These are phyloP conservation scores for Penicillium oxalicum DNA, from an alignment of 2,329 filamentous ascomycete genomes.

Conservation along the genomic window DNA sequence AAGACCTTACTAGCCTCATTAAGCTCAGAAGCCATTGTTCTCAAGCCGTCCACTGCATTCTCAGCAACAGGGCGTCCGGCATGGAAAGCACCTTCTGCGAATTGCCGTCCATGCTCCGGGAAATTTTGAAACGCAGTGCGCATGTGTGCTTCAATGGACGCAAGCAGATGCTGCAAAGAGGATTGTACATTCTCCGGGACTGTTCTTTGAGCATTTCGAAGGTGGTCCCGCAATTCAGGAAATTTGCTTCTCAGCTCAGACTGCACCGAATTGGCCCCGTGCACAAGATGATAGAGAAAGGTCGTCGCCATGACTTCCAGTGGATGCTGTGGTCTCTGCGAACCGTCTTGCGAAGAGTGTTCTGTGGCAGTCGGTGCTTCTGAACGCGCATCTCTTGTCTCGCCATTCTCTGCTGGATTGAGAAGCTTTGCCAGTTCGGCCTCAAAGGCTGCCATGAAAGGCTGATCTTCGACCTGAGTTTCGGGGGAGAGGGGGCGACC, in stretches of 20 bases:
- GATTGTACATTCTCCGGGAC: conserved; percentile 34
- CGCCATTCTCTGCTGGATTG: conserved; percentile 12
- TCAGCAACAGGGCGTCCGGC: conserved; percentile 34
- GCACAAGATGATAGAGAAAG: conserved; percentile 30
- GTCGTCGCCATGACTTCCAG: conserved; percentile 28
- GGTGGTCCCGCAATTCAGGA: conserved; percentile 34
- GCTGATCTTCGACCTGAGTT: conserved; percentile 19
- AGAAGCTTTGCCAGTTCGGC: conserved; percentile 35
- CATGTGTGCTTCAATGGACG: conserved; percentile 33
- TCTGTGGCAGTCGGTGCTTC: conserved; percentile 9
- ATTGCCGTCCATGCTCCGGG: conserved; percentile 30
- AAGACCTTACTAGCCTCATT: conserved; percentile 36
- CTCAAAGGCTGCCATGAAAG: conserved; percentile 38
- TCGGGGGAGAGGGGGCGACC: conserved; percentile 4
- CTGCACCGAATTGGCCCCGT: conserved; percentile 31
- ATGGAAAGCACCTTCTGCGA: conserved; percentile 32
- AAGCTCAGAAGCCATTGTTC: conserved; percentile 37
- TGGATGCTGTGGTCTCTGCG: conserved; percentile 19
- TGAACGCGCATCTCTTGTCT: conserved; percentile 8
- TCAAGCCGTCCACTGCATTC: conserved; percentile 34
- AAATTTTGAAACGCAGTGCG: conserved; percentile 35
- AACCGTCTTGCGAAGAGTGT: conserved; percentile 7
- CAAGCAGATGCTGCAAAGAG: conserved; percentile 32
- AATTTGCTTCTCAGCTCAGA: conserved; percentile 33
- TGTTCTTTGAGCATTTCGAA: conserved; percentile 30